Evolutionary conservation across 208 protist genomes (phyloP), one percentile per base, ranked within the genome.

Genomic region (Crithidia thermophila): DNA sequence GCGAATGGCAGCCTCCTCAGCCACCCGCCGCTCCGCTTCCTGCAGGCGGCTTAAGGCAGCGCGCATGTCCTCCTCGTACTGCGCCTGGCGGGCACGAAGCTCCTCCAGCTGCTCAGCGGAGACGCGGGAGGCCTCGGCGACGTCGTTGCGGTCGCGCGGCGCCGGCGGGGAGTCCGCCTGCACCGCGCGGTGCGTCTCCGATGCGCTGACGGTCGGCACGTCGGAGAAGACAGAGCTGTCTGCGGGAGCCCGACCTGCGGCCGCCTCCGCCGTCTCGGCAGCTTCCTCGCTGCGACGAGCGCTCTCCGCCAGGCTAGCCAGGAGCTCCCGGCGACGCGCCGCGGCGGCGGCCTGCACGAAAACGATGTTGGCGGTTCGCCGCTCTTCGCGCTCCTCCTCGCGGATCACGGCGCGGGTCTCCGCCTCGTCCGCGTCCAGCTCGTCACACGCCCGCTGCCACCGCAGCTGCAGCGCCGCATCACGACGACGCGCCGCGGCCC

Each of bases 1-100:
- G 28, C 86, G 76, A 13, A 67, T 68, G 6, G 70, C 51, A 0
- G 59, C 71, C 49, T 92, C 86, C 37, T 81, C 86, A 8, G 55
- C 60, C 16, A 92, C 72, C 16, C 83, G 82, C 2, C 66, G 53
- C 70, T 92, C 73, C 7, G 86, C 86, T 52, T 92, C 86, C 1
- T 53, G 74, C 28, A 92, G 68, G 4, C 86, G 86, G 16, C 45
- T 50, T 37, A 85, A 57, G 14, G 86, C 78, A 14, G 84, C 69
- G 14, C 67, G 47, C 30, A 91, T 59, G 31, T 87, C 81, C 14
- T 75, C 68, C 20, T 77, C 72, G 31, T 75, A 64, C 20, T 69
- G 55, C 27, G 36, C 34, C 57, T 85, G 79, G 34, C 59, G 47
- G 10, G 42, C 50, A 9, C 65, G 73, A 50, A 85, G 37, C 14